Evolutionary conservation across 2,329 filamentous ascomycete genomes (phyloP).

Genomic region (Plectosphaerella sp.): DNA sequence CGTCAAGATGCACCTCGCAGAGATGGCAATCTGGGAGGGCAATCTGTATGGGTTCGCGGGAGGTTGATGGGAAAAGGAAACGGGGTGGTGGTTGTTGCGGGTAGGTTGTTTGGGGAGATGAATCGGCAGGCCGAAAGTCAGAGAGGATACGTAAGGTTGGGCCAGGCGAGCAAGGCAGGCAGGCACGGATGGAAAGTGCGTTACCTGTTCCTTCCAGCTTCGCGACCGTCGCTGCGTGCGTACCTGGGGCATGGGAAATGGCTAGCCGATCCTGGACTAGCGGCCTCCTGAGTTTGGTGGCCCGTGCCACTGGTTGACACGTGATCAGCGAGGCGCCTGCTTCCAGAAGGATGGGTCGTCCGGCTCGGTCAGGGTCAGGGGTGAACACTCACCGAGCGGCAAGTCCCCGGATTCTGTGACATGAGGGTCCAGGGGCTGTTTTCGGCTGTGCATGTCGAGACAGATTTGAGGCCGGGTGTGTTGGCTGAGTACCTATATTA

Average conservation of each 20-base stretch:
- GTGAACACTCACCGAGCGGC: no score
- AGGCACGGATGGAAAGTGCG: background rate
- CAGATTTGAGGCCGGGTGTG: no score
- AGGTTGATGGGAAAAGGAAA: slow-evolving; percentile 3
- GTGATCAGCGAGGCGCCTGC: background rate
- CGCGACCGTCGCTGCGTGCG: slow-evolving; percentile 1
- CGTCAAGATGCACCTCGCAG: slow-evolving; percentile 12
- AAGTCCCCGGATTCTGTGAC: no score
- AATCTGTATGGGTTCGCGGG: slow-evolving; percentile 4
- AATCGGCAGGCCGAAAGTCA: slow-evolving; percentile 1
- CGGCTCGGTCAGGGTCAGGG: no score
- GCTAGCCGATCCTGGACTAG: background rate
- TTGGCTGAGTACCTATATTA: no score
- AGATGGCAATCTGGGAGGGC: slow-evolving; percentile 14
- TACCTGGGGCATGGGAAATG: background rate
- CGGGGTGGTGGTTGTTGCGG: background rate
- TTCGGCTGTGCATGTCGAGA: no score
- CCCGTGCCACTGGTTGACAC: background rate
- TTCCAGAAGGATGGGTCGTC: no score
- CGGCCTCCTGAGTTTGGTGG: background rate
- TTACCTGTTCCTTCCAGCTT: slow-evolving; percentile 3
- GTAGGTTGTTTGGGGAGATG: slow-evolving; percentile 9
- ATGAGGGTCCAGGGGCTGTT: no score
- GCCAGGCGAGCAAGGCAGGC: background rate
- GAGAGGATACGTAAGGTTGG: slow-evolving; percentile 12